Evolutionary conservation across 371 early-diverging fungal genomes (phyloP), one percentile per base, ranked within the genome.

Genomic region (Rhizopus stolonifer): DNA sequence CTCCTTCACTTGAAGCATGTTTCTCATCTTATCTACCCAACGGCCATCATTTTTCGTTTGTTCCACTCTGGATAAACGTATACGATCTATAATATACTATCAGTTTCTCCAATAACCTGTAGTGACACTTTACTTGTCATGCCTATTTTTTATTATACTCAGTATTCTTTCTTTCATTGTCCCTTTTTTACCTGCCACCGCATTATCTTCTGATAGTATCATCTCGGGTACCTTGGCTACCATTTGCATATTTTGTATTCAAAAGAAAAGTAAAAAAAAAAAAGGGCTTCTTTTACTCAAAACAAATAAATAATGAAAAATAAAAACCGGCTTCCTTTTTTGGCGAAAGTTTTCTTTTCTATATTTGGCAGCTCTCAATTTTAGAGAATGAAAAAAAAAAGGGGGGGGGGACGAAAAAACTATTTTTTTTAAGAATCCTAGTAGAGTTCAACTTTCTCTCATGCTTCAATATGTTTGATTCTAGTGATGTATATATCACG

Each of bases 11-110:
- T 90, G 92, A 22, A 98, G 69, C 33, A 91, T 87, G 39, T 85
- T 83, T 56, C 99, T 85, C 73, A 95, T 89, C 22, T 81, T 75
- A 65, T 99, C 99, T 86, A 98, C 91, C 94, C 96, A 96, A 34
- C 51, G 36, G 6, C 55, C 74, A 80, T 51, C 85, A 79, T 34
- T 75, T 77, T 54, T 56, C 14, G 56, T 53, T 25, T 60, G 56
- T 6, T 77, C 77, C 45, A 70, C 77, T 53, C 73, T 78, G 22
- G 77, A 68, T 46, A 87, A 54, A 38, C 85, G 71, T 49, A 84
- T 77, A 46, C 88, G 86, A 21, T 85, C 88, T 77, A 53, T 11
- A n/a, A 14, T 15, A 4, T 36, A 36, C 4, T 11, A 15, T 14
- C 14, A 36, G 36, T 3, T 9, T 11, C 6, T 9, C 6, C 11